These are phyloP conservation scores for Trichoderma asperelloides DNA, from an alignment of 495 filamentous ascomycete species.

Conservation along the genomic window DNA sequence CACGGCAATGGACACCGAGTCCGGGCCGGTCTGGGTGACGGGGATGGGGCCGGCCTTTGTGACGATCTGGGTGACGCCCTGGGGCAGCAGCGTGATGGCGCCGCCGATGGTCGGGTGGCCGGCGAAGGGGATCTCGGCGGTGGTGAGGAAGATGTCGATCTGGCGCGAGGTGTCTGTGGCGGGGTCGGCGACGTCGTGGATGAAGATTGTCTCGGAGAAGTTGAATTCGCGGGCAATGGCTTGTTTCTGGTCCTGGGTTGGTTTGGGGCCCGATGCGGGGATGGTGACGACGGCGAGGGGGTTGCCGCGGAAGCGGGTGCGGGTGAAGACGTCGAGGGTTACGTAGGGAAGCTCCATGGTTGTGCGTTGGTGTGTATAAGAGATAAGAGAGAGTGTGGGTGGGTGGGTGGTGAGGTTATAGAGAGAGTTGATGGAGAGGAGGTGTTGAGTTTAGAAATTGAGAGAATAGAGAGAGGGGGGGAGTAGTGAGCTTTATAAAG, in stretches of 20 bases:
- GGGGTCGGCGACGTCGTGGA: conserved; percentile 40
- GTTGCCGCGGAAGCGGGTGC: conserved; percentile 49
- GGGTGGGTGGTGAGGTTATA: not conserved
- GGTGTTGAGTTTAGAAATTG: too few relatives aligned
- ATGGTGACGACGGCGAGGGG: conserved; percentile 56
- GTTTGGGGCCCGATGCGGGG: conserved; percentile 28
- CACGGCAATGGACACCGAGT: conserved; percentile 43
- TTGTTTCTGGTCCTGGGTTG: conserved; percentile 48
- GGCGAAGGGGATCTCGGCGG: conserved; percentile 60
- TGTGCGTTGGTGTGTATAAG: not conserved
- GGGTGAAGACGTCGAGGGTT: conserved; percentile 64
- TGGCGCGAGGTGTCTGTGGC: conserved; percentile 19
- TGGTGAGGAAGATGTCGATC: conserved; percentile 64
- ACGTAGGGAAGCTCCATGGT: conserved; percentile 33
- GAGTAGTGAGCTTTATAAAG: too few relatives aligned
- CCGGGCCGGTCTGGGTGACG: conserved; percentile 14
- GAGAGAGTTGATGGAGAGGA: not conserved
- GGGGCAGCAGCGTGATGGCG: conserved; percentile 42
- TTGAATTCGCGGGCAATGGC: conserved; percentile 72
- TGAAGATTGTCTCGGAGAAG: conserved; percentile 74
- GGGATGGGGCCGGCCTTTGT: conserved; percentile 54
- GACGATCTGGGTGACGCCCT: conserved; percentile 35
- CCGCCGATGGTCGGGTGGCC: conserved; percentile 73
- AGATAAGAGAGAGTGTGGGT: not conserved
- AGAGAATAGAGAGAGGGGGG: too few relatives aligned